phyloP scores from a whole-genome alignment of 129 eudicot species.

The Mikania micrantha region DNA sequence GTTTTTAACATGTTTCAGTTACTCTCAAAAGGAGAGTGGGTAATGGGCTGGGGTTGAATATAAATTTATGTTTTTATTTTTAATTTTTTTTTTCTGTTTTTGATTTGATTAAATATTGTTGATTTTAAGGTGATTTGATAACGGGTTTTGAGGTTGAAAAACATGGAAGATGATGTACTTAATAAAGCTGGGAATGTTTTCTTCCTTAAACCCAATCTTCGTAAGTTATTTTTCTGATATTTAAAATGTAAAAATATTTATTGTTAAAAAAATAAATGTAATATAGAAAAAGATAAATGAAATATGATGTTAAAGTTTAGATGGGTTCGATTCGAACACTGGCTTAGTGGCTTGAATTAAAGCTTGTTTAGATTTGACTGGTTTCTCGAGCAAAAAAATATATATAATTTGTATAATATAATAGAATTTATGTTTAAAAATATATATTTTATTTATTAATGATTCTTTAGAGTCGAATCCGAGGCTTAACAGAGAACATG shows the following conservation, averaged over 20 bases:
- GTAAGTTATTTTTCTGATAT: background rate
- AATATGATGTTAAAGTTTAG: too few relatives aligned
- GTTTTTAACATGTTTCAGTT: constrained; percentile 21
- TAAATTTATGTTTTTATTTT: constrained; percentile 8
- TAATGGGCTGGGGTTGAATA: constrained; percentile 20
- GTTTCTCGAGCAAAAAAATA: too few relatives aligned
- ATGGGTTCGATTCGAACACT: too few relatives aligned
- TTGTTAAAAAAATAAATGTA: background rate
- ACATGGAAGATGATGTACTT: constrained; percentile 22
- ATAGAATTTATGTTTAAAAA: too few relatives aligned
- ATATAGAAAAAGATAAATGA: background rate
- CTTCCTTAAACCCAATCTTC: constrained; percentile 19
- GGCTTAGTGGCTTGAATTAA: too few relatives aligned
- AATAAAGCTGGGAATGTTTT: constrained; percentile 26
- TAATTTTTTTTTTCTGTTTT: background rate
- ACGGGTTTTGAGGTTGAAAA: constrained; percentile 17
- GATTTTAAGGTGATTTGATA: constrained; percentile 11
- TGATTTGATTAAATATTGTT: constrained; percentile 14
- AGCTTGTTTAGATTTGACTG: too few relatives aligned
- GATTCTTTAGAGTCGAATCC: too few relatives aligned
- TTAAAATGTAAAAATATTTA: background rate
- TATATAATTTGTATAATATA: too few relatives aligned
- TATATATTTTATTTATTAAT: too few relatives aligned
- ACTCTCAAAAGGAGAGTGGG: constrained; percentile 25
- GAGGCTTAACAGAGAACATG: too few relatives aligned